phyloP scores from a whole-genome alignment of 2,329 filamentous ascomycete genomes.

The Malbranchea cinnamomea region DNA sequence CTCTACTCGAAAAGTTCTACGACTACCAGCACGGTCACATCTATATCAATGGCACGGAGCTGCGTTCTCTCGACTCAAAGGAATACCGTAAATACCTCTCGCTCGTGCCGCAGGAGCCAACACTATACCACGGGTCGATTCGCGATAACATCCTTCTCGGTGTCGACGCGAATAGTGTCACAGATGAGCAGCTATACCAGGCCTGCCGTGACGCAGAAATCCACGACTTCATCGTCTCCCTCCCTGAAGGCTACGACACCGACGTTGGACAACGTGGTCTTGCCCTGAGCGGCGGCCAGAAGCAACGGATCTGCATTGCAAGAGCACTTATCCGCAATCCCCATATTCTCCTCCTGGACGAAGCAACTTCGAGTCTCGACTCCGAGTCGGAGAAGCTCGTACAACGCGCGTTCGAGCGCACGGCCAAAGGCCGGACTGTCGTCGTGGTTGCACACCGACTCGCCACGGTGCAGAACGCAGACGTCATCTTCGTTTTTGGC shows the following conservation, averaged over 20 bases:
- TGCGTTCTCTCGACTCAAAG: conserved; percentile 15
- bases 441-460: conserved; percentile 65
- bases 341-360: conserved; percentile 40
- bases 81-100: conserved; percentile 21
- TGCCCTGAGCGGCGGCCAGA: conserved; percentile 39
- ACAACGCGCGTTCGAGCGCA: conserved; percentile 53
- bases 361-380: conserved; percentile 47
- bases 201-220: conserved; percentile 39
- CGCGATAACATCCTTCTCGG: conserved; percentile 35
- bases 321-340: conserved; percentile 40
- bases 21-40: conserved; percentile 21
- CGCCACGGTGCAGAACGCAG: conserved; percentile 62
- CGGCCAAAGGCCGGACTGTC: conserved; percentile 46
- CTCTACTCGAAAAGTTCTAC: conserved; percentile 28
- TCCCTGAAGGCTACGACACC: conserved; percentile 38
- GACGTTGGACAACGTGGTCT: conserved; percentile 34
- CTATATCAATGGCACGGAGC: conserved; percentile 19
- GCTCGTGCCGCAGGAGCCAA: conserved; percentile 30
- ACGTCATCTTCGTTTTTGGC: conserved; percentile 67
- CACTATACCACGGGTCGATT: conserved; percentile 29
- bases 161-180: conserved; percentile 18
- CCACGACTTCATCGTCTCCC: conserved; percentile 36
- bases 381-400: conserved; percentile 52
- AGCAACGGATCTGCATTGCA: conserved; percentile 41
- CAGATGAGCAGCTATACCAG: conserved; percentile 28